Base-by-base conservation (phyloP, 2,329 filamentous ascomycete species). In the Colletotrichum sp. region DNA sequence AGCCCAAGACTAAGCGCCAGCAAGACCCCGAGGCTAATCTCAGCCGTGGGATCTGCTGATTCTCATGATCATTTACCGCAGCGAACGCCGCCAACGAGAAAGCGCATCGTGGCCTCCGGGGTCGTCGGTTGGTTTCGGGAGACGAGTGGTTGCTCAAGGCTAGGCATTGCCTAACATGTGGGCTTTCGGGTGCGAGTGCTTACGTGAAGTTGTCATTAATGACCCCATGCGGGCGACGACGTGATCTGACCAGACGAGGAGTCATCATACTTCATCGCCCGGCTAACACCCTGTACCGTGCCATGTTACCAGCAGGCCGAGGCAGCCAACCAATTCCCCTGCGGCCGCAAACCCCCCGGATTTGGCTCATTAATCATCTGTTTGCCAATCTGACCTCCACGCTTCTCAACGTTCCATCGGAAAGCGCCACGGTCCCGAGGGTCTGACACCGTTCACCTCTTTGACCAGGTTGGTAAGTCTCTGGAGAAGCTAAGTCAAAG, bases 191-290 rank as follows among this genome's bases (percentile, higher is more conserved):
- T 63, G 36, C 57, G 59, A 52, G 34, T 76, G 71, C 74, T 68
- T 76, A 69, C 57, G 70, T 74, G 71, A 76, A 76, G 74, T 34
- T 70, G 70, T 69, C 71, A 60, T 74, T 43, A 74, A 65, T 74
- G 65, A 76, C 61, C 43, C 65, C 74, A 74, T 65, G 71, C 74
- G 71, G 74, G 59, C 24, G 43, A 60, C 74, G 48, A 76, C 74
- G 74, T 74, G 74, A 76, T 69, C 65, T 34, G 60, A 63, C 67
- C 10, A 61, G 34, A 74, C 71, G 55, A 71, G 73, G 34, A 65
- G 36, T 65, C 64, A 65, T 64, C 73, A 60, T 59, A 65, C 28
- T 69, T 32, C 73, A 73, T 57, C 71, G 71, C 74, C 74, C 74
- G 63, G 71, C 71, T 74, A 69, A 34, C 48, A 68, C 43, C 43